These are phyloP conservation scores for Periconia macrospinosa DNA, from an alignment of 2,329 filamentous ascomycete species.

Conservation along the genomic window DNA sequence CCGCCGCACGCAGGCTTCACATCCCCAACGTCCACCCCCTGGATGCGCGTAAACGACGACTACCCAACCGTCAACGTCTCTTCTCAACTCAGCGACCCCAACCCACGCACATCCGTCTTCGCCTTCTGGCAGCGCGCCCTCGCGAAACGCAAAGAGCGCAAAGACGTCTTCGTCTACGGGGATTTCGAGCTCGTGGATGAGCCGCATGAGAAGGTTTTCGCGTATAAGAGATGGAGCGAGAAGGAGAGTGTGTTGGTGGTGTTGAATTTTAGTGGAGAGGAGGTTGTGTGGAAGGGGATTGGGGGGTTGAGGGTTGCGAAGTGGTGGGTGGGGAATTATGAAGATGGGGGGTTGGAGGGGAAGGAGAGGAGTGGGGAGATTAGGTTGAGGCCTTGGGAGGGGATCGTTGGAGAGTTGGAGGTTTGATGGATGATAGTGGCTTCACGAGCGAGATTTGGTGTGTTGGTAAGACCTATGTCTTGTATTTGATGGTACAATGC, in stretches of 20 bases:
- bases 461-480: too few relatives aligned
- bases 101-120: slow-evolving; percentile 52
- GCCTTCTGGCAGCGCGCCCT: slow-evolving; percentile 64
- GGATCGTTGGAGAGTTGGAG: slow-evolving; percentile 15
- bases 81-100: slow-evolving; percentile 47
- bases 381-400: slow-evolving; percentile 40
- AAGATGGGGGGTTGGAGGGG: slow-evolving; percentile 25
- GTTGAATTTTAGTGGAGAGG: slow-evolving; percentile 37
- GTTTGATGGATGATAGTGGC: background rate
- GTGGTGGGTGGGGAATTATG: slow-evolving; percentile 44
- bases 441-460: too few relatives aligned
- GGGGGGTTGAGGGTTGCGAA: slow-evolving; percentile 28
- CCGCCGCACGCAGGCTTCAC: slow-evolving; percentile 65
- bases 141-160: slow-evolving; percentile 58
- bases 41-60: slow-evolving; percentile 64
- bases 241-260: slow-evolving; percentile 32
- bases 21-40: slow-evolving; percentile 52
- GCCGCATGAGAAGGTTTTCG: slow-evolving; percentile 40
- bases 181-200: slow-evolving; percentile 58
- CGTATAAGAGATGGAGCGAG: slow-evolving; percentile 34
- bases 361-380: slow-evolving; percentile 21
- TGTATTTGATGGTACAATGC: too few relatives aligned
- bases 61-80: slow-evolving; percentile 60
- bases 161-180: slow-evolving; percentile 65
- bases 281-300: slow-evolving; percentile 31